Evolutionary conservation across 352 stramenopile genomes (phyloP).

Genomic region (Pythium biforme): DNA sequence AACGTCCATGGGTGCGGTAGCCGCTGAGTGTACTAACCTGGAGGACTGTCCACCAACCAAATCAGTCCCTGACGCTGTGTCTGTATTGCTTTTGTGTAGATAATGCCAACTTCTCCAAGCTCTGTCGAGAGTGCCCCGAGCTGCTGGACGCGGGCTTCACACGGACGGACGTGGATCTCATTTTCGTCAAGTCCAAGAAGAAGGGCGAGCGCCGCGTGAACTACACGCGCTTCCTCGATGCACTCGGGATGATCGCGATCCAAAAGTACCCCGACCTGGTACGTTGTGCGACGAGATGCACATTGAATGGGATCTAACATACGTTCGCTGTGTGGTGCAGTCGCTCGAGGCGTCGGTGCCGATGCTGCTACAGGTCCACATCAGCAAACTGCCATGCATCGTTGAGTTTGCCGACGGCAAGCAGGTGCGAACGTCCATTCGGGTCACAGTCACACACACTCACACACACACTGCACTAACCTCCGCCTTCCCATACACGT

Average conservation of each 20-base stretch:
- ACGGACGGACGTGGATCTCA: slow-evolving; percentile 82
- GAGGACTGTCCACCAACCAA: no score
- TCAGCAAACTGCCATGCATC: slow-evolving; percentile 62
- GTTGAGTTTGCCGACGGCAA: slow-evolving; percentile 61
- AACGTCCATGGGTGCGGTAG: slow-evolving; percentile 55
- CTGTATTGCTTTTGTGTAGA: slow-evolving; percentile 34
- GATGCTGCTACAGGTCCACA: slow-evolving; percentile 60
- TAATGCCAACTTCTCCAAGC: slow-evolving; percentile 85
- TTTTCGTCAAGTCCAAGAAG: slow-evolving; percentile 87
- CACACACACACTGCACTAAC: neutral
- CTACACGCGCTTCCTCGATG: slow-evolving; percentile 82
- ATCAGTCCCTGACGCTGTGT: no score
- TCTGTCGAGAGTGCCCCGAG: slow-evolving; percentile 73
- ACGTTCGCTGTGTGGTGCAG: slow-evolving; percentile 26
- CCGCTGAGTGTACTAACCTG: neutral
- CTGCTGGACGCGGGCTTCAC: slow-evolving; percentile 58
- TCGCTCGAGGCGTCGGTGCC: slow-evolving; percentile 58
- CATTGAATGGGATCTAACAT: neutral
- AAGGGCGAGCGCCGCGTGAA: slow-evolving; percentile 83
- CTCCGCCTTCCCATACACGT: no score
- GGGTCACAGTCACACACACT: neutral
- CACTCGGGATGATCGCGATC: slow-evolving; percentile 79
- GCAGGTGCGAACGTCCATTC: slow-evolving; percentile 29
- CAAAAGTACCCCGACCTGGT: slow-evolving; percentile 83
- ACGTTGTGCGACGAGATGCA: neutral